A percentile compares a stretch with the other conserved stretches of the same genome.
Evolutionary conservation across 768 basidiomycete genomes (phyloP).

Genomic region (Russula compacta): DNA sequence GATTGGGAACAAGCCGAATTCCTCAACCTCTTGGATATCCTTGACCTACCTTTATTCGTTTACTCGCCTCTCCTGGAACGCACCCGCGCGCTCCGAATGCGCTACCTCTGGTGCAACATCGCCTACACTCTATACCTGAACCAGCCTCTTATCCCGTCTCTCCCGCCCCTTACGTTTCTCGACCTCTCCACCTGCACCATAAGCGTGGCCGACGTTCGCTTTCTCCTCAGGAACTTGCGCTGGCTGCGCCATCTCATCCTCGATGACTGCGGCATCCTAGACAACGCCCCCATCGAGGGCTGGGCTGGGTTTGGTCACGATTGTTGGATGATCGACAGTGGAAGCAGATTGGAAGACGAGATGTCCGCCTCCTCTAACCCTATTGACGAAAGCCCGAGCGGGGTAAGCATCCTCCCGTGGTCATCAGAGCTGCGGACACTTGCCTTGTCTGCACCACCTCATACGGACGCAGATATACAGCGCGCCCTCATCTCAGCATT

Average conservation of each 20-base stretch:
- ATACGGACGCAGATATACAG: constrained; percentile 29
- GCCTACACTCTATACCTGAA: constrained; percentile 27
- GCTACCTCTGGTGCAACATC: constrained; percentile 61
- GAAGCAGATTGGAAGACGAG: neutral
- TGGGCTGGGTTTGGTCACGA: constrained; percentile 55
- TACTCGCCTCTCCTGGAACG: constrained; percentile 34
- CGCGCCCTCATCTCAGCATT: constrained; percentile 42
- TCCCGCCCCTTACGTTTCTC: constrained; percentile 47
- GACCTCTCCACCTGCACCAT: constrained; percentile 72
- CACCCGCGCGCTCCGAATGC: constrained; percentile 52
- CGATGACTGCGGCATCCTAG: constrained; percentile 55
- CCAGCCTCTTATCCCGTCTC: constrained; percentile 21
- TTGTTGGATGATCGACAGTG: constrained; percentile 23
- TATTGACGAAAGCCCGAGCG: neutral
- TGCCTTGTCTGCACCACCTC: constrained; percentile 30
- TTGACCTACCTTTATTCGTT: constrained; percentile 42
- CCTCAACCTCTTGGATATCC: constrained; percentile 58
- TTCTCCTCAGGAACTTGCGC: constrained; percentile 41
- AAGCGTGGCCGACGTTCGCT: constrained; percentile 43
- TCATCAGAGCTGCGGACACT: constrained; percentile 41
- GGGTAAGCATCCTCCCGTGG: constrained; percentile 45
- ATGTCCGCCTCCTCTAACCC: neutral
- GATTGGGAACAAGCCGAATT: no score
- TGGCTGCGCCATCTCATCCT: constrained; percentile 57
- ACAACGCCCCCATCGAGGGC: constrained; percentile 40